A percentile compares a stretch with the other conserved stretches of the same genome.
Conservation (phyloP, 225 moss, liverwort and hornwort genomes). For the Anthoceros angustus region DNA sequence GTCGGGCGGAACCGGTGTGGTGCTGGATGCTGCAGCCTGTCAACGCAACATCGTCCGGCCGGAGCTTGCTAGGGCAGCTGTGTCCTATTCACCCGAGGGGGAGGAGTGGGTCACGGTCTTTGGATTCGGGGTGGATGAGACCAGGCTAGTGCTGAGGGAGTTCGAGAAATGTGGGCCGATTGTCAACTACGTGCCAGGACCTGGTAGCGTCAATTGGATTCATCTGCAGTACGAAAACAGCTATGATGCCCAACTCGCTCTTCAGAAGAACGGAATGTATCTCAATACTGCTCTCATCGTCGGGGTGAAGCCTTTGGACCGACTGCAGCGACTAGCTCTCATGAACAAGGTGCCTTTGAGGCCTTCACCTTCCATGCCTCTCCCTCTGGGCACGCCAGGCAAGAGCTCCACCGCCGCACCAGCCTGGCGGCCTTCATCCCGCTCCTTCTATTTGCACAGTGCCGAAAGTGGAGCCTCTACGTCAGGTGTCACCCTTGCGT, state of each 20-base stretch:
- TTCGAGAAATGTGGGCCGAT: conserved; percentile 43
- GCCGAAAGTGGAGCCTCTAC: conserved; percentile 22
- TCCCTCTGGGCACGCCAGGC: conserved; percentile 33
- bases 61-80: conserved; percentile 29
- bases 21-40: conserved; percentile 48
- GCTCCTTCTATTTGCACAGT: conserved; percentile 35
- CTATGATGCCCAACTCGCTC: conserved; percentile 81
- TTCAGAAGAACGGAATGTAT: conserved; percentile 71
- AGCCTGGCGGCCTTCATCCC: conserved; percentile 28
- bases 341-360: conserved; percentile 36
- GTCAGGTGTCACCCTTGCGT: conserved; percentile 28
- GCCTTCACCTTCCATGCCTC: conserved; percentile 24
- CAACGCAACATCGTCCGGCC: conserved; percentile 72
- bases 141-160: conserved; percentile 25
- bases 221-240: conserved; percentile 54
- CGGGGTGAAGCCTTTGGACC: conserved; percentile 81
- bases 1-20: conserved; percentile 36
- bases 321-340: conserved; percentile 51
- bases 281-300: conserved; percentile 90
- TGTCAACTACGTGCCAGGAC: conserved; percentile 21
- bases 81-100: conserved; percentile 26
- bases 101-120: conserved; percentile 73
- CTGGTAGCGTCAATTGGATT: conserved; percentile 34
- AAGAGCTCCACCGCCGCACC: conserved; percentile 21
- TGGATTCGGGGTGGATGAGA: conserved; percentile 29